Percentiles rank a stretch among this genome's conserved stretches.
Evolutionary conservation across 1,139 yeast genomes (phyloP).

Genomic region (Taphrina communis): DNA sequence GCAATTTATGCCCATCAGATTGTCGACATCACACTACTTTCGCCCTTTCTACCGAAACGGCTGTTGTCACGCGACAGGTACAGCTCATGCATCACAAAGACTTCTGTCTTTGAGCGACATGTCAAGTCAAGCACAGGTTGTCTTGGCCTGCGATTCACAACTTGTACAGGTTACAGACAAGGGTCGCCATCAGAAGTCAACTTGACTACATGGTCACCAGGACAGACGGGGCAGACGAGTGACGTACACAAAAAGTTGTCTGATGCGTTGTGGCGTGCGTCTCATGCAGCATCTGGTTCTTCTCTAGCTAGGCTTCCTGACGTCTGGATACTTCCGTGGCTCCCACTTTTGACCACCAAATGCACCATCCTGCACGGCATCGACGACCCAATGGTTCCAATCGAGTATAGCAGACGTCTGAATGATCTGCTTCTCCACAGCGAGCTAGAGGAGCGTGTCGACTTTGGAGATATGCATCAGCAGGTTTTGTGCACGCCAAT

Average conservation of each 20-base stretch:
- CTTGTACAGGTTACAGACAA: neutral
- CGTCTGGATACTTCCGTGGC: conserved; percentile 8
- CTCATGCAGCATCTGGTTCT: neutral
- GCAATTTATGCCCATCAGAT: conserved; percentile 5
- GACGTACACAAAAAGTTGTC: neutral
- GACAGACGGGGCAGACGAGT: neutral
- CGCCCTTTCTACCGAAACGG: conserved; percentile 1
- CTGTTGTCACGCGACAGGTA: conserved; percentile 1
- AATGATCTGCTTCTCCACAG: neutral
- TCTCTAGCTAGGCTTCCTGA: conserved; percentile 1
- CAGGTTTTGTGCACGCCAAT: conserved; percentile 1
- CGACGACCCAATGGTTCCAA: neutral
- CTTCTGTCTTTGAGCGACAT: conserved; percentile 6
- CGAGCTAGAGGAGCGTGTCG: conserved; percentile 2
- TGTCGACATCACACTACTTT: neutral
- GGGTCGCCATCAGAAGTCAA: neutral
- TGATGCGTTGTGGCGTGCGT: neutral
- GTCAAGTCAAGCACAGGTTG: neutral
- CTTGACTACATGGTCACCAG: neutral
- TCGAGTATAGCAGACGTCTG: conserved; percentile 15
- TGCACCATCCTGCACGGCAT: neutral
- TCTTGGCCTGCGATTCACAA: neutral
- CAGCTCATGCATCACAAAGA: conserved; percentile 3
- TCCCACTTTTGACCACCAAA: neutral
- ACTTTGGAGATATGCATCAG: conserved; percentile 11